These are phyloP conservation scores for Nigrospora oryzae DNA, from an alignment of 2,329 filamentous ascomycete genomes.

Conservation along the genomic window DNA sequence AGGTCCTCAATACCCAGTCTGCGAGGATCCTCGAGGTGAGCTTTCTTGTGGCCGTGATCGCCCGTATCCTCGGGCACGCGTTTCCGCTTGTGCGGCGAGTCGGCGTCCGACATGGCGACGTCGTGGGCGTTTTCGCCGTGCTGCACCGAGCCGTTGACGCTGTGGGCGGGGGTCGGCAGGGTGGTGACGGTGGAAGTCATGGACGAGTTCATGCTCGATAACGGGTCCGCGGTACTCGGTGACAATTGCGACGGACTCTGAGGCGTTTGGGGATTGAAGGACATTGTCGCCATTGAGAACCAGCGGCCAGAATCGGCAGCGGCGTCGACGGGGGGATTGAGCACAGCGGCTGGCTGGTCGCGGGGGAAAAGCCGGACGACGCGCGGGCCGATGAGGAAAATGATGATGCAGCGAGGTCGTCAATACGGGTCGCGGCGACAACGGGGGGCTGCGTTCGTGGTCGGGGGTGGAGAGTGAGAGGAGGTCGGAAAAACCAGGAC, in stretches of 20 bases:
- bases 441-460: background rate
- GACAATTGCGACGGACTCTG: slow-evolving; percentile 58
- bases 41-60: slow-evolving; percentile 51
- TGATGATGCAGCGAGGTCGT: background rate
- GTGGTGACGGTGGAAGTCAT: slow-evolving; percentile 42
- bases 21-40: slow-evolving; percentile 49
- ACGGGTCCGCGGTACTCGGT: slow-evolving; percentile 43
- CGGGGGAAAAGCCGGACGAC: background rate
- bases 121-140: slow-evolving; percentile 33
- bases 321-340: background rate
- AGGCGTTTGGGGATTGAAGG: slow-evolving; percentile 59
- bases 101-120: slow-evolving; percentile 33
- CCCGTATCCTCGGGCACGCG: slow-evolving; percentile 47
- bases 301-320: slow-evolving; percentile 6
- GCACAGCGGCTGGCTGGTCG: background rate
- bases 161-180: slow-evolving; percentile 54
- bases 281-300: slow-evolving; percentile 43
- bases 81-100: slow-evolving; percentile 54
- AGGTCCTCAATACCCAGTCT: slow-evolving; percentile 55
- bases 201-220: slow-evolving; percentile 41
- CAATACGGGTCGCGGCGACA: background rate
- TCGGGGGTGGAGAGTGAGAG: background rate
- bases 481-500: slow-evolving; percentile 2
- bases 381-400: background rate
- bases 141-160: slow-evolving; percentile 48